Percentiles rank a stretch among this genome's conserved stretches.
Conservation (phyloP, 2,329 filamentous ascomycete genomes). For the Aspergillus proliferans region DNA sequence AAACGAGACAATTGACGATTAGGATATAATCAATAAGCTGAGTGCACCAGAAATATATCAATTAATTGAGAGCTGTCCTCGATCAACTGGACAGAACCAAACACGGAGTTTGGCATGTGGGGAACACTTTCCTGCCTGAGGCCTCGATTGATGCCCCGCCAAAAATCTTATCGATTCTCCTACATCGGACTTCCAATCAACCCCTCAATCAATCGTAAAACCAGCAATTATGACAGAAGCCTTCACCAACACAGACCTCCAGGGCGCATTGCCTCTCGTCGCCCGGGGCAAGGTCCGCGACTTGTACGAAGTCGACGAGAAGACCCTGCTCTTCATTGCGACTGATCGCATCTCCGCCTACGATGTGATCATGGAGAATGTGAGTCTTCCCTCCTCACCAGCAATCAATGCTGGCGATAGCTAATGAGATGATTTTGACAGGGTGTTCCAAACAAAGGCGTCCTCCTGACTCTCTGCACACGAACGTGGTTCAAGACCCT, state of each 20-base stretch:
- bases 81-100: background rate
- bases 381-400: constrained; percentile 41
- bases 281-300: constrained; percentile 72
- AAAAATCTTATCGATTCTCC: constrained; percentile 5
- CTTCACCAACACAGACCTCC: constrained; percentile 38
- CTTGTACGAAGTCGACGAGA: constrained; percentile 65
- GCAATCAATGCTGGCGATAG: constrained; percentile 14
- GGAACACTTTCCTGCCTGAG: background rate
- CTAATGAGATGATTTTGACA: constrained; percentile 22
- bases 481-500: constrained; percentile 63
- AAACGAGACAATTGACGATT: background rate
- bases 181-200: background rate
- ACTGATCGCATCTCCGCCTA: constrained; percentile 92
- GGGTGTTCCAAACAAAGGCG: constrained; percentile 63
- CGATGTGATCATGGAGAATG: constrained; percentile 83
- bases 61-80: background rate
- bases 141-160: background rate
- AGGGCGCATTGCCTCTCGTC: constrained; percentile 43
- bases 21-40: no score
- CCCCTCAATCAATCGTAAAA: background rate
- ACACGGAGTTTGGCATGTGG: background rate
- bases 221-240: constrained; percentile 28
- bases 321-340: constrained; percentile 72
- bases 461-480: constrained; percentile 61
- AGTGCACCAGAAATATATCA: background rate